Percentiles rank a stretch among this genome's conserved stretches.
These are phyloP conservation scores for Trichoderma brevicompactum DNA, from an alignment of 2,329 filamentous ascomycete genomes.

Conservation along the genomic window DNA sequence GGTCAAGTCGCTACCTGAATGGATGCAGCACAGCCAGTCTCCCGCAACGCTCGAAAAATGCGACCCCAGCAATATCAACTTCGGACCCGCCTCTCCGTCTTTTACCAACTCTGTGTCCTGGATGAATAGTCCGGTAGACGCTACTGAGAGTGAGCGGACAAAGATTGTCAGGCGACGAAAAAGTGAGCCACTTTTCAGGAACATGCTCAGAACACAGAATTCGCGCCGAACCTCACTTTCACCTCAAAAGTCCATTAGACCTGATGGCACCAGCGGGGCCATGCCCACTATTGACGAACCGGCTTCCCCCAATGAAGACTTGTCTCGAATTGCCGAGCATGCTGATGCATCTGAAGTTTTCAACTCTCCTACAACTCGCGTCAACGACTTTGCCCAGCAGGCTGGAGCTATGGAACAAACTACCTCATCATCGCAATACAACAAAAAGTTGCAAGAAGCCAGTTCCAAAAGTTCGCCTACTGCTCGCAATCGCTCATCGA, in stretches of 20 bases:
- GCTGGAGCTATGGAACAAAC: constrained; percentile 4
- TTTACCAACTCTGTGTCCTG: constrained; percentile 38
- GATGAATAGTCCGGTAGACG: constrained; percentile 35
- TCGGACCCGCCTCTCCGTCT: constrained; percentile 38
- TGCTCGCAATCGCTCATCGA: background rate
- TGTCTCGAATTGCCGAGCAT: background rate
- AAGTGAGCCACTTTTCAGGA: constrained; percentile 43
- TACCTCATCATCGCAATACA: constrained; percentile 7
- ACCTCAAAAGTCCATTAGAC: constrained; percentile 34
- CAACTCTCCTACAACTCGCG: background rate
- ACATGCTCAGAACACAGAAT: constrained; percentile 32
- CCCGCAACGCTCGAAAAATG: constrained; percentile 14
- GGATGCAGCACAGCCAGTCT: constrained; percentile 10
- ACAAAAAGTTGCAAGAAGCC: background rate
- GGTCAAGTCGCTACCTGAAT: constrained; percentile 23
- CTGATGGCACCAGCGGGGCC: background rate
- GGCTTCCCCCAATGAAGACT: background rate
- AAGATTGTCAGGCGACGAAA: constrained; percentile 38
- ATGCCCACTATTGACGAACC: constrained; percentile 3
- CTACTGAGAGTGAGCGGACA: constrained; percentile 34
- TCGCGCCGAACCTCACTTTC: constrained; percentile 39
- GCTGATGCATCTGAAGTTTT: background rate
- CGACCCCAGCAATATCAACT: constrained; percentile 34
- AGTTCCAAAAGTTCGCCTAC: background rate
- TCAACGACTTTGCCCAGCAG: background rate